Base-by-base conservation (phyloP, 2,329 filamentous ascomycete species). In the Hypoxylon sp. region DNA sequence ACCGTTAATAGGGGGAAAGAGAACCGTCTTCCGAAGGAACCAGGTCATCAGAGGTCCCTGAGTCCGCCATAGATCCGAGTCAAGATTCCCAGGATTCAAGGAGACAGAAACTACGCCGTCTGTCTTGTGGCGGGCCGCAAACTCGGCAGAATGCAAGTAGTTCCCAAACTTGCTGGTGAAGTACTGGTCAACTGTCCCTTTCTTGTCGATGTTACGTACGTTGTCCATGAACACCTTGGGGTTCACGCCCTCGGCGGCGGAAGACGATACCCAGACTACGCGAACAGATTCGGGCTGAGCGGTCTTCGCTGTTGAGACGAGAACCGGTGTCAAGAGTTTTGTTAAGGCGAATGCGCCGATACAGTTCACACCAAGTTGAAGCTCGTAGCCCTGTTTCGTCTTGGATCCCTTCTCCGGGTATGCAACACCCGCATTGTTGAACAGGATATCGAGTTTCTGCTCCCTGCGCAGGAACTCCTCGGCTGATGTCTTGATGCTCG, bases 11-110 rank as follows among this genome's bases (percentile, higher is more conserved):
- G 74, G 17, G 0, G 79, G 75, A 58, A 78, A 73, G 37, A 70
- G 70, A 2, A 66, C 58, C 8, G 21, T 17, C 5, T 65, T 69
- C 1, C 76, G 62, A 0, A 79, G 10, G 0, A 72, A 39, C 1
- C 39, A 65, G 2, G 27, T 31, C 47, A 46, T 24, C 17, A 65
- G 2, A 1, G 56, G 35, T 8, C 72, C 71, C 56, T 76, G 73
- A 0, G 71, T 71, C 10, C 80, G 78, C 67, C 72, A 76, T n/a
- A 83, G 72, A 6, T 82, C 80, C 0, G 80, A 79, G 37, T 78
- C 66, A 0, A 82, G 75, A 62, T 81, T 81, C 4, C 82, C 82
- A 0, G 82, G 81, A 66, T 83, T 82, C 29, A 82, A 62, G 0
- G 80, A 66, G 2, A 79, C 65, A 21, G 74, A 75, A 2, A 80